Conservation (phyloP, 106 monocot species). For the Dioscorea alata region DNA sequence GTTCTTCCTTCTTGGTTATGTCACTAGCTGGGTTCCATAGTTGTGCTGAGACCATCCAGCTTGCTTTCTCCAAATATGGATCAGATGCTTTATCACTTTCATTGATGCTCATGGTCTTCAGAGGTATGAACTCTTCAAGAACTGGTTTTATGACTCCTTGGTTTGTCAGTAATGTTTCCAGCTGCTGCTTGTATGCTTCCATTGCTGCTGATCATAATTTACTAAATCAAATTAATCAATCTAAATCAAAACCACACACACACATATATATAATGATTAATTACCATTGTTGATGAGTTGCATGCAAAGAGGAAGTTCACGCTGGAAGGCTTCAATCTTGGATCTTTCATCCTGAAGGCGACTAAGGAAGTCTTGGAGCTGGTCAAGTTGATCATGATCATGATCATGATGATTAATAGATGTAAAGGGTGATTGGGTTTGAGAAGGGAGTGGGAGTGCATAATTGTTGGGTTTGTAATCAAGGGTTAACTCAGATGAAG, state of each 20-base stretch:
- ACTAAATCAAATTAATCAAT: background rate
- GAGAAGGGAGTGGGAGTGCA: conserved; percentile 9
- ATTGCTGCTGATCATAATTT: conserved; percentile 29
- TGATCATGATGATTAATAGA: no score
- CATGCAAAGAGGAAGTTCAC: conserved; percentile 94
- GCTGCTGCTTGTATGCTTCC: conserved; percentile 66
- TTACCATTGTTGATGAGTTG: conserved; percentile 87
- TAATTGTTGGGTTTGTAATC: conserved; percentile 53
- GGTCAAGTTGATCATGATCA: background rate
- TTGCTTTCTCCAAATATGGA: conserved; percentile 50
- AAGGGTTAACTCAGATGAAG: conserved; percentile 52
- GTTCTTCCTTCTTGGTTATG: background rate
- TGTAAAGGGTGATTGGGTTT: background rate
- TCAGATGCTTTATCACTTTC: conserved; percentile 13
- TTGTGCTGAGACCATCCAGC: conserved; percentile 90
- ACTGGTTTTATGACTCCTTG: conserved; percentile 30
- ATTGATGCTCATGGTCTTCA: conserved; percentile 31
- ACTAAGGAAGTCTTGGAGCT: conserved; percentile 64
- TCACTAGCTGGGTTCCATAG: conserved; percentile 49
- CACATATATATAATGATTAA: background rate
- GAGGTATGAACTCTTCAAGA: conserved; percentile 81
- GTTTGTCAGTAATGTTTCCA: conserved; percentile 28
- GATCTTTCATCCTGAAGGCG: conserved; percentile 74
- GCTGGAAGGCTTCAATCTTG: conserved; percentile 92
- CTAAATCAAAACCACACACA: background rate